Percentiles rank a stretch among this genome's conserved stretches.
Conservation (phyloP, 345 rosid genomes). For the Mercurialis annua region DNA sequence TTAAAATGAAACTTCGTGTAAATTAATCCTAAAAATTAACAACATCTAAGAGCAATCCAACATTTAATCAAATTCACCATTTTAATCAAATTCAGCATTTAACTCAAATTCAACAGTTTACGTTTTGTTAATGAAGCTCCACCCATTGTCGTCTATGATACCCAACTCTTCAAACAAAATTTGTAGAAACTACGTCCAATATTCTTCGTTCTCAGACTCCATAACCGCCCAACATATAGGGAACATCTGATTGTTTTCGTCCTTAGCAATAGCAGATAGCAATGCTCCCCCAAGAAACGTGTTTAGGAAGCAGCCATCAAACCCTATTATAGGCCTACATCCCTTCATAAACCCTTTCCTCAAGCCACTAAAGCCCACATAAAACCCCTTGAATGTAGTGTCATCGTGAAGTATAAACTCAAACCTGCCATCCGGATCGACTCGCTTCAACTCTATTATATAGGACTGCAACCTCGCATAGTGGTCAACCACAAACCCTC, state of each 20-base stretch:
- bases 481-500: neutral
- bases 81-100: no score
- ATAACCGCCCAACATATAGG: neutral
- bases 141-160: neutral
- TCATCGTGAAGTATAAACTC: neutral
- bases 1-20: no score
- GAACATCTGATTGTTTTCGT: no score
- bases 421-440: neutral
- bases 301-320: neutral
- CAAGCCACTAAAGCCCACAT: neutral
- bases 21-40: no score
- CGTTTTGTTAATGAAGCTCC: neutral
- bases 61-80: no score
- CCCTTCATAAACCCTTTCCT: neutral
- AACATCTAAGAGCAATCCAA: no score
- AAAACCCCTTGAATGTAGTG: neutral
- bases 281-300: neutral
- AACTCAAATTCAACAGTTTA: no score
- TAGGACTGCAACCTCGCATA: neutral
- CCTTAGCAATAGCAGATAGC: neutral
- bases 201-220: neutral
- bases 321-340: neutral
- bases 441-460: neutral
- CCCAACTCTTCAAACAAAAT: neutral
- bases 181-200: neutral